Percentiles rank a stretch among this genome's conserved stretches.
phyloP scores from a whole-genome alignment of 495 filamentous ascomycete species.

The Hypoxylon intermedium region DNA sequence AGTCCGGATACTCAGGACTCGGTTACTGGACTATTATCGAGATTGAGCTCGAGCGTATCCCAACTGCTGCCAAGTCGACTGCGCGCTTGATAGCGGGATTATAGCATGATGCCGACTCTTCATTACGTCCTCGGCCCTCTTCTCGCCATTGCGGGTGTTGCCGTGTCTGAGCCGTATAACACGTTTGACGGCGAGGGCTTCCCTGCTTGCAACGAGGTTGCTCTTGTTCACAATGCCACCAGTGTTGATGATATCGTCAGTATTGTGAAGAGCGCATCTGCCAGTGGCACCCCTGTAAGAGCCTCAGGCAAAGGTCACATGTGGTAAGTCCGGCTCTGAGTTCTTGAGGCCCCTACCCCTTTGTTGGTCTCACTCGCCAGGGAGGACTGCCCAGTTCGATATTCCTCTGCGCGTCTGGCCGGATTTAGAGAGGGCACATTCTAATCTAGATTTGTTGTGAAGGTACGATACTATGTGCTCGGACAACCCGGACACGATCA shows the following conservation, averaged over 20 bases:
- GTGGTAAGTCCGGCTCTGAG: conserved; percentile 44
- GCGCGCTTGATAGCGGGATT: not conserved
- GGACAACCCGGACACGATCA: conserved; percentile 48
- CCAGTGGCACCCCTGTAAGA: conserved; percentile 46
- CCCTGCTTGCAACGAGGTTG: conserved; percentile 54
- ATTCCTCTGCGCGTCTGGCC: not conserved
- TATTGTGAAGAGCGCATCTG: conserved; percentile 48
- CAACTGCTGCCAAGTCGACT: conserved; percentile 8
- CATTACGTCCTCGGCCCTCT: conserved; percentile 15
- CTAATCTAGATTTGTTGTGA: conserved; percentile 7
- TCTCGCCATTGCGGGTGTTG: conserved; percentile 9
- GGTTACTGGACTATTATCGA: not conserved
- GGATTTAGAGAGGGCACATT: not conserved
- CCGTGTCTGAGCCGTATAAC: conserved; percentile 47
- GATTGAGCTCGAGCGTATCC: conserved; percentile 21
- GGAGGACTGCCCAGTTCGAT: not conserved
- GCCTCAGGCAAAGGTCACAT: conserved; percentile 58
- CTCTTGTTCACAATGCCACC: conserved; percentile 50
- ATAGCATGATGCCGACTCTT: conserved; percentile 33
- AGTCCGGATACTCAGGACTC: conserved; percentile 7
- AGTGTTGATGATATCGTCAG: conserved; percentile 52
- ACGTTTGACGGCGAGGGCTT: conserved; percentile 60
- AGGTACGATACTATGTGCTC: conserved; percentile 60
- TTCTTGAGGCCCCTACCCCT: not conserved
- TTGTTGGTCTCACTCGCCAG: conserved; percentile 3